Evolutionary conservation across 2,329 filamentous ascomycete species (phyloP).

Genomic region (Fusarium illudens): DNA sequence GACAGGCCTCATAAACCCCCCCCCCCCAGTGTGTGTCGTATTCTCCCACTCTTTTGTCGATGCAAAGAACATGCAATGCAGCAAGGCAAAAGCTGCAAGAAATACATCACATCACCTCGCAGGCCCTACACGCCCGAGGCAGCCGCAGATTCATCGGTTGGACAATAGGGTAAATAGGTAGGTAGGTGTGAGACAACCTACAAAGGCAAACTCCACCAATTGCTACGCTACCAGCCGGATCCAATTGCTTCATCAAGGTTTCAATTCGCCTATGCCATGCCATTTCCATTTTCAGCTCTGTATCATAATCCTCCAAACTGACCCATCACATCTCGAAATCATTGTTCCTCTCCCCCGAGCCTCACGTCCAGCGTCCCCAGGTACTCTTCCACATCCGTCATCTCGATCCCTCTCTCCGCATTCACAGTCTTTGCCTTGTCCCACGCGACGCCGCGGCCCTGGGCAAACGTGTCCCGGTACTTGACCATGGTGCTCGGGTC

Average conservation of each 20-base stretch:
- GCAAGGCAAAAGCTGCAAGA: neutral
- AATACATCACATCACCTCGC: neutral
- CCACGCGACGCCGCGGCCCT: slow-evolving; percentile 68
- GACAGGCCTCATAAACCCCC: neutral
- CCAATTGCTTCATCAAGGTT: neutral
- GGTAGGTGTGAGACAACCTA: neutral
- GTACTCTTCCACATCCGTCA: slow-evolving; percentile 55
- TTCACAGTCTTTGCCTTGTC: slow-evolving; percentile 63
- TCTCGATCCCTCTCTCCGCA: slow-evolving; percentile 54
- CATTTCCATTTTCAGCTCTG: neutral
- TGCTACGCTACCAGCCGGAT: neutral
- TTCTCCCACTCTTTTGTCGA: neutral
- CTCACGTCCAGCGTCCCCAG: slow-evolving; percentile 37
- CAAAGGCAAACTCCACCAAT: neutral
- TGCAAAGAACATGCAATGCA: neutral
- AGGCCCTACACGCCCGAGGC: too few relatives aligned
- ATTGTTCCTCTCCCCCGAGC: slow-evolving; percentile 12
- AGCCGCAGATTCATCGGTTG: neutral
- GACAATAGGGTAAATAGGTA: neutral
- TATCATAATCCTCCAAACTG: too few relatives aligned
- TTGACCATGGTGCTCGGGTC: slow-evolving; percentile 63
- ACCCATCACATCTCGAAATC: neutral
- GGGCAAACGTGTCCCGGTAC: slow-evolving; percentile 69
- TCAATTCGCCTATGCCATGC: neutral
- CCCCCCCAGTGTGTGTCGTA: neutral